Conservation (phyloP, 305 asterid species). For the Vinca major region DNA sequence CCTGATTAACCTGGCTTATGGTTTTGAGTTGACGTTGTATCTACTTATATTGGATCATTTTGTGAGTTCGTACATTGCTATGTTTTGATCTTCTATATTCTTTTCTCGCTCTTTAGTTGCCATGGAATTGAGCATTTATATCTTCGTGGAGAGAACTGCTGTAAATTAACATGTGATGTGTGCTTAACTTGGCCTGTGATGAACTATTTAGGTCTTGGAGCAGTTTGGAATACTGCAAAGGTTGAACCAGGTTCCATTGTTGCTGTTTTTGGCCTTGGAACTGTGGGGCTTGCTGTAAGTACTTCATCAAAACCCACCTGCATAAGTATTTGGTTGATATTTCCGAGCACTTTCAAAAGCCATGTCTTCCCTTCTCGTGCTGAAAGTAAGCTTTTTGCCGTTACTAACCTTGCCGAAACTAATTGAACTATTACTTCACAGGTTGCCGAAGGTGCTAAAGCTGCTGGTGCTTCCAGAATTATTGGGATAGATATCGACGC, state of each 20-base stretch:
- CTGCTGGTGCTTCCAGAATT: slow-evolving; percentile 95
- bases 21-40: not conserved
- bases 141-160: not conserved
- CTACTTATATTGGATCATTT: not conserved
- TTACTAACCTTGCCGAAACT: not conserved
- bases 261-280: slow-evolving; percentile 94
- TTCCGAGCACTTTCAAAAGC: not conserved
- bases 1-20: not conserved
- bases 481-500: slow-evolving; percentile 91
- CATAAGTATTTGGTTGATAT: not conserved
- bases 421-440: slow-evolving; percentile 23
- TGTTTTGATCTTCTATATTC: not conserved
- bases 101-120: not conserved
- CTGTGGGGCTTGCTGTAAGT: slow-evolving; percentile 97
- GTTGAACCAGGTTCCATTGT: slow-evolving; percentile 93
- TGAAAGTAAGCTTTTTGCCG: not conserved
- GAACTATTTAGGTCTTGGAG: slow-evolving; percentile 75
- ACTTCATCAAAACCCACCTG: slow-evolving; percentile 14
- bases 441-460: slow-evolving; percentile 99
- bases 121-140: not conserved
- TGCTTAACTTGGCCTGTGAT: slow-evolving; percentile 6
- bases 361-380: not conserved
- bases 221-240: slow-evolving; percentile 98
- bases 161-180: not conserved
- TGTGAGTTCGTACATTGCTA: not conserved